Evolutionary conservation across 192 early-diverging fungal species (phyloP), one percentile per base, ranked within the genome.

Genomic region (Coemansia brasiliensis): DNA sequence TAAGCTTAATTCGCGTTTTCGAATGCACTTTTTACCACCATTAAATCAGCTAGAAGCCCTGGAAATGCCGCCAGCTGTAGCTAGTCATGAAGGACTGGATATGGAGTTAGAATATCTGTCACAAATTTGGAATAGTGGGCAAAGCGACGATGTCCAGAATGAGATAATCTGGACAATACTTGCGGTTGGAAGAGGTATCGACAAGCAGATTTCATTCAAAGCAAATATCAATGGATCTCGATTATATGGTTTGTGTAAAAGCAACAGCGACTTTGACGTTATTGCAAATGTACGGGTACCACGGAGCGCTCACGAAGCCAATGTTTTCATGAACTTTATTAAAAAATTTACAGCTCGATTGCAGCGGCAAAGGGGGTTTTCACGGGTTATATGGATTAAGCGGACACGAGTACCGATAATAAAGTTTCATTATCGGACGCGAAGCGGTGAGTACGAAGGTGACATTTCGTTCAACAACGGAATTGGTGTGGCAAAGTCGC

Each of bases 381-480:
- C 8, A 4, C 35, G 13, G 9, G 50, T 65, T 1, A 12, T 72
- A 4, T 50, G 59, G 35, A 25, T 78, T 3, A 12, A 21, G 15
- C 52, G 57, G 17, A 65, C 74, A 10, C 56, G 54, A 8, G 69
- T 72, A 24, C 74, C 74, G 4, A 78, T 78, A 4, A 53, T 72
- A 46, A 78, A 72, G 55, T 78, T 78, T 27, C 25, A 20, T 2
- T 72, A 61, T 44, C 25, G 42, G 16, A 5, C n/a, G 1, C 16
- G 21, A 5, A 16, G 7, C 24, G 29, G 25, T 16, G 8, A 37
- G 22, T 52, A 64, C 27, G 61, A 63, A 38, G 64, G 74, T 65
- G 74, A 78, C 39, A 48, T 78, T 4, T 63, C 69, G 16, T 62
- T 57, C 4, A 64, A 57, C n/a, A 39, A 51, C 18, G 29, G 57